Evolutionary conservation across 1,284 basidiomycete species (phyloP).

Genomic region (Salmacisia buchloeana): DNA sequence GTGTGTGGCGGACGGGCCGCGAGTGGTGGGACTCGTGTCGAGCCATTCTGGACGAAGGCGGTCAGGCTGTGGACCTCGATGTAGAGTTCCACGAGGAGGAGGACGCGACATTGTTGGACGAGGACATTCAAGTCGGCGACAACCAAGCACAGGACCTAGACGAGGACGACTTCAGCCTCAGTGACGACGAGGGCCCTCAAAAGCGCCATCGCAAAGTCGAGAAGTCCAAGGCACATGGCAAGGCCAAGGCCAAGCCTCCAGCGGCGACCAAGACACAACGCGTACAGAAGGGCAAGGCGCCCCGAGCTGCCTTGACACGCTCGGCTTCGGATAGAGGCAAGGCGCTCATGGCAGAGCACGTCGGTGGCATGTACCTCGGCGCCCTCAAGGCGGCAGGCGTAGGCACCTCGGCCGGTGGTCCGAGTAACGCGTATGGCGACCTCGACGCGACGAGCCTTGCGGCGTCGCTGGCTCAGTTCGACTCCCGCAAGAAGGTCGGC

Average conservation of each 20-base stretch:
- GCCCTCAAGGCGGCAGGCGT: too few species aligned
- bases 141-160: background rate
- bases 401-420: too few species aligned
- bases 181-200: background rate
- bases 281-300: background rate
- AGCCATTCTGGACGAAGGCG: background rate
- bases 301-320: background rate
- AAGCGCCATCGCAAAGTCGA: background rate
- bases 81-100: background rate
- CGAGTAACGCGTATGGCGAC: background rate
- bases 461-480: background rate
- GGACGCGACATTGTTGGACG: too few species aligned
- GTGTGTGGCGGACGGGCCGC: constrained; percentile 55
- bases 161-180: background rate
- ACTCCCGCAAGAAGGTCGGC: constrained; percentile 3
- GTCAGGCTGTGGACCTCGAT: background rate
- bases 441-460: background rate
- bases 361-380: background rate
- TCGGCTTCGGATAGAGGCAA: background rate
- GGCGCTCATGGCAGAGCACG: background rate
- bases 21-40: constrained; percentile 51
- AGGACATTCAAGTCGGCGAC: background rate
- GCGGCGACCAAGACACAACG: too few species aligned
- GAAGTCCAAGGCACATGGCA: background rate
- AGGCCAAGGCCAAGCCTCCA: background rate